Evolutionary conservation across 2,329 filamentous ascomycete species (phyloP), one percentile per base, ranked within the genome.

Genomic region (Sporothrix inflata): DNA sequence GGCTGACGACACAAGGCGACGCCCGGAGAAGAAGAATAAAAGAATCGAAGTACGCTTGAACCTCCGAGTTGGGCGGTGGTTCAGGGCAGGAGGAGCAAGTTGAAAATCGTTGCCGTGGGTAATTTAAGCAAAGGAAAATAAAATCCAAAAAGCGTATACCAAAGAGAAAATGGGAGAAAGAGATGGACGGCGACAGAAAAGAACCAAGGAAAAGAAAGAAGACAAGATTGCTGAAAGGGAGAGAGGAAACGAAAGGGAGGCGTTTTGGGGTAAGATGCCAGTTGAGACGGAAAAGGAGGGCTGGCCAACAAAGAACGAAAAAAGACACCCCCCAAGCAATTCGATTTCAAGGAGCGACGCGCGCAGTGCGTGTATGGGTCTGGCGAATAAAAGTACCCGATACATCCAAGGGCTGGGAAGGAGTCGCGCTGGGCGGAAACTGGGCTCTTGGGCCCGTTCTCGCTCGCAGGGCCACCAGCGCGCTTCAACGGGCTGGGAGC

Each of bases 1-100:
- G n/a, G 49, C 9, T 16, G 49, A 27, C 49, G 21, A 42, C n/a
- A 51, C 45, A 7, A 67, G 16, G 21, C 30, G 38, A 27, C 24
- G 38, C 42, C 30, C 19, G 45, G 38, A 40, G 11, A 49, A 40
- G 11, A 49, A 63, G 12, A 5, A 19, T 5, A n/a, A 40, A 66
- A 49, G 47, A 11, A 71, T 6, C 53, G 30, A 19, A 55, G 24
- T 16, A 42, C 14, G 16, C 61, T 67, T 66, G 12, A 71, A 71
- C 70, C 73, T 73, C 72, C 73, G 73, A 74, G 73, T 74, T 74
- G 73, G 71, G 61, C 73, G 73, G 65, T 70, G 71, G 69, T 38
- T 19, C 57, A 61, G n/a, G 49, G 21, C 6, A 19, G 45, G 16
- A 16, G 42, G 16, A 16, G 42, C 27, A 70, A 12, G 7, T n/a